phyloP scores from a whole-genome alignment of 176 grass and related monocot species.

The Eleusine coracana region DNA sequence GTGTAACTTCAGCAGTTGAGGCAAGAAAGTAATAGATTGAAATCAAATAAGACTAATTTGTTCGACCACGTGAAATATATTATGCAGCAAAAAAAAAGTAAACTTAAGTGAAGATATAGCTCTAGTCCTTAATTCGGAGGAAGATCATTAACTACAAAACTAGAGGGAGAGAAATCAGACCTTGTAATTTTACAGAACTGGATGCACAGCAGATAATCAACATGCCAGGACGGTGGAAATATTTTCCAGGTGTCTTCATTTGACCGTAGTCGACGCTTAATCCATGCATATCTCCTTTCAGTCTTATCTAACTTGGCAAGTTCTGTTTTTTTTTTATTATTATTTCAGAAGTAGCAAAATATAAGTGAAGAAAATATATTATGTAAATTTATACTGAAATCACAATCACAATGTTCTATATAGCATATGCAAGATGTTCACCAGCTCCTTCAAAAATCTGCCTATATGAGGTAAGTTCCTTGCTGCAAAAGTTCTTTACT shows the following conservation, averaged over 20 bases:
- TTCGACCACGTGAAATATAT: slow-evolving; percentile 17
- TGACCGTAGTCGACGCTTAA: slow-evolving; percentile 84
- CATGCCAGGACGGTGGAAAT: slow-evolving; percentile 94
- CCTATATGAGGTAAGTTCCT: slow-evolving; percentile 93
- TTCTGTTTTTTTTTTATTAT: slow-evolving; percentile 56
- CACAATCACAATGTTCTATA: slow-evolving; percentile 12
- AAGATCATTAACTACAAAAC: slow-evolving; percentile 32
- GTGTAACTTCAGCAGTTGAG: not conserved
- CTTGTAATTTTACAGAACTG: slow-evolving; percentile 99
- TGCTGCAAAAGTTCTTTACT: slow-evolving; percentile 98
- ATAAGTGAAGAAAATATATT: slow-evolving; percentile 10
- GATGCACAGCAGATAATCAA: slow-evolving; percentile 97
- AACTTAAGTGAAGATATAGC: slow-evolving; percentile 28
- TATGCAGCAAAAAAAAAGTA: slow-evolving; percentile 27
- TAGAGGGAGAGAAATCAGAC: slow-evolving; percentile 47
- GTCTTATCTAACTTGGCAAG: slow-evolving; percentile 98
- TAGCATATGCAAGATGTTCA: slow-evolving; percentile 43
- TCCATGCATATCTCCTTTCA: slow-evolving; percentile 99
- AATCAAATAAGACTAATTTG: not conserved
- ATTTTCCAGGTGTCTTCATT: slow-evolving; percentile 99
- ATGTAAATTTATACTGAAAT: slow-evolving; percentile 29
- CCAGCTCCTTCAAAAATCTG: slow-evolving; percentile 99
- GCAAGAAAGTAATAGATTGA: not conserved
- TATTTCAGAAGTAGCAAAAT: slow-evolving; percentile 27
- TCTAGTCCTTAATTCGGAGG: slow-evolving; percentile 17